Evolutionary conservation across 148 eudicot genomes (phyloP).

Genomic region (Limonium bicolor): DNA sequence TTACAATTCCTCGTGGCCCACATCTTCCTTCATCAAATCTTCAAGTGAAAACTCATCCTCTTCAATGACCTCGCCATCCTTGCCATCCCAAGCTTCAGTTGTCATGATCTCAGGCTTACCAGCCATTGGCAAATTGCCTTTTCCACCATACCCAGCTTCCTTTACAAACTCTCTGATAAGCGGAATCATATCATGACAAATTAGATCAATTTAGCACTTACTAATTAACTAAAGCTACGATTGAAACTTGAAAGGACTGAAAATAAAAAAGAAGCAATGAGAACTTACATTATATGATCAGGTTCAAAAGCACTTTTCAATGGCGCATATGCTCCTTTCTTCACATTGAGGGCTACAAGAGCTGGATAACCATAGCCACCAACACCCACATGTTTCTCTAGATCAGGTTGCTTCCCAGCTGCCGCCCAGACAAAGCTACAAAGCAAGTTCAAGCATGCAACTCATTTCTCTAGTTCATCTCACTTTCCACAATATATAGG

Average conservation of each 20-base stretch:
- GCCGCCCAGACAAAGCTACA: constrained; percentile 96
- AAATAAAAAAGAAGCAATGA: background rate
- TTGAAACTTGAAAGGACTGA: background rate
- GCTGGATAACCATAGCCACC: constrained; percentile 99
- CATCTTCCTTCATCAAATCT: constrained; percentile 85
- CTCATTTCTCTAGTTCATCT: too few species aligned
- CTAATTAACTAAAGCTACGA: background rate
- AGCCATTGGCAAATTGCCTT: constrained; percentile 63
- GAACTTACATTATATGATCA: constrained; percentile 68
- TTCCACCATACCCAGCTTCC: constrained; percentile 85
- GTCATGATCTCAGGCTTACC: constrained; percentile 33
- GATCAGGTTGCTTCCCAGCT: constrained; percentile 90
- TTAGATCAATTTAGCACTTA: background rate
- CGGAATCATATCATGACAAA: too few species aligned
- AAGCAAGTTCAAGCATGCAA: background rate
- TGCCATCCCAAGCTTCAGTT: constrained; percentile 86
- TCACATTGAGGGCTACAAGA: constrained; percentile 73
- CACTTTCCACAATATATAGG: too few species aligned
- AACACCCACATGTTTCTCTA: constrained; percentile 83
- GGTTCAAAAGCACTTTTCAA: constrained; percentile 74
- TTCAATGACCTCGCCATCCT: constrained; percentile 80
- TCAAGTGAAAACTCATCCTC: constrained; percentile 98
- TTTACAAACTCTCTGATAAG: constrained; percentile 91
- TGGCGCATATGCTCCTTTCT: constrained; percentile 87
- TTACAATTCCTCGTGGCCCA: too few species aligned